Conservation (phyloP, 2,329 filamentous ascomycete species). For the Paracoccidioides brasiliensis region DNA sequence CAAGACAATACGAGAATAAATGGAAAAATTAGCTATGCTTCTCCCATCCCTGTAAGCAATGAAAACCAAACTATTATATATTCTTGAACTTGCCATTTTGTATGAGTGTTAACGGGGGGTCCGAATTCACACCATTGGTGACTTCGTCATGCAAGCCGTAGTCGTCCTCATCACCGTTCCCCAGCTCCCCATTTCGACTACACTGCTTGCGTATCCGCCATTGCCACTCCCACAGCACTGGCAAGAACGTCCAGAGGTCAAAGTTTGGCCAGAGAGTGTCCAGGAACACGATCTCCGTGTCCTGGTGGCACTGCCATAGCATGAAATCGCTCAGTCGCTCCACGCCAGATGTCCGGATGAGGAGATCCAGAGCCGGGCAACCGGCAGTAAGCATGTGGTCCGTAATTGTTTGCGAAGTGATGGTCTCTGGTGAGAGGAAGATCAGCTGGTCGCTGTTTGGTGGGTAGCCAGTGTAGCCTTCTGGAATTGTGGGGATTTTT, state of each 20-base stretch:
- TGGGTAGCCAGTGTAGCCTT: conserved; percentile 11
- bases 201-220: conserved; percentile 44
- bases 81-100: not conserved
- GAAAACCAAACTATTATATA: not conserved
- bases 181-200: not conserved
- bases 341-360: conserved; percentile 86
- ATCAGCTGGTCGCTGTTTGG: conserved; percentile 18
- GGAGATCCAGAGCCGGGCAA: conserved; percentile 76
- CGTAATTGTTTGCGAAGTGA: conserved; percentile 68
- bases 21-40: not conserved
- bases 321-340: conserved; percentile 92
- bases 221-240: conserved; percentile 84
- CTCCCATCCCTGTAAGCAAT: not conserved
- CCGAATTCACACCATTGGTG: not conserved
- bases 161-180: not conserved
- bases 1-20: not conserved
- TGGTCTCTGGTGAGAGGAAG: conserved; percentile 70
- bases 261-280: conserved; percentile 94
- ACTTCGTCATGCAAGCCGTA: not conserved
- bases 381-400: conserved; percentile 78
- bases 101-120: not conserved
- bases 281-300: conserved; percentile 85
- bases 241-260: conserved; percentile 83
- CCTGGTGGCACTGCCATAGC: conserved; percentile 94
- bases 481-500: conserved; percentile 6